phyloP scores from a whole-genome alignment of 108 stramenopile genomes.

The Aurantiochytrium sp. region DNA sequence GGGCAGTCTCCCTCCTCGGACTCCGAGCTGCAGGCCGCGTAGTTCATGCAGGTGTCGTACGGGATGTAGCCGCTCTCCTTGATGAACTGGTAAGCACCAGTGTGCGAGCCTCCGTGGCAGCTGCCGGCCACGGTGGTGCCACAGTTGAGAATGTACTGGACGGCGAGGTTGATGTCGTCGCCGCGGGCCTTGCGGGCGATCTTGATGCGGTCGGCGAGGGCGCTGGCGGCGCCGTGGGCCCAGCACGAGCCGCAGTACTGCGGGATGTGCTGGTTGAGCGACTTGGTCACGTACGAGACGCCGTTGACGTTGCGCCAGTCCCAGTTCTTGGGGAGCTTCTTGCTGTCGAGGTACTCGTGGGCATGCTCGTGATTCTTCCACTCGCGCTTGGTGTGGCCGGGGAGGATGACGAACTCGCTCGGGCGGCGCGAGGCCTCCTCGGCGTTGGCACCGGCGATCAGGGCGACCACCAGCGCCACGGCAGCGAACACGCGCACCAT shows the following conservation, averaged over 20 bases:
- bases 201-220: conserved; percentile 82
- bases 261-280: conserved; percentile 85
- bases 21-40: conserved; percentile 76
- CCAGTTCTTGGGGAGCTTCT: conserved; percentile 68
- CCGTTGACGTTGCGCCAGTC: conserved; percentile 70
- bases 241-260: conserved; percentile 72
- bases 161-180: conserved; percentile 66
- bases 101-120: conserved; percentile 75
- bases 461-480: not conserved
- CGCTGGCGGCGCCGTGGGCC: conserved; percentile 77
- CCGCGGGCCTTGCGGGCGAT: conserved; percentile 69
- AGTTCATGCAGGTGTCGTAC: conserved; percentile 71
- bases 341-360: conserved; percentile 27
- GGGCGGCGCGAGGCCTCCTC: not conserved
- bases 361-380: conserved; percentile 6
- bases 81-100: conserved; percentile 49
- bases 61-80: conserved; percentile 42
- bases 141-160: conserved; percentile 81
- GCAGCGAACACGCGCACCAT: not conserved
- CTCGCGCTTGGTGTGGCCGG: conserved; percentile 28
- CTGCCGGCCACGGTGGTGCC: conserved; percentile 60
- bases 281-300: conserved; percentile 65
- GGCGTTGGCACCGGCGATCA: not conserved
- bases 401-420: not conserved
- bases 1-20: conserved; percentile 60